These are phyloP conservation scores for Podila horticola DNA, from an alignment of 192 early-diverging fungal species.

Conservation along the genomic window DNA sequence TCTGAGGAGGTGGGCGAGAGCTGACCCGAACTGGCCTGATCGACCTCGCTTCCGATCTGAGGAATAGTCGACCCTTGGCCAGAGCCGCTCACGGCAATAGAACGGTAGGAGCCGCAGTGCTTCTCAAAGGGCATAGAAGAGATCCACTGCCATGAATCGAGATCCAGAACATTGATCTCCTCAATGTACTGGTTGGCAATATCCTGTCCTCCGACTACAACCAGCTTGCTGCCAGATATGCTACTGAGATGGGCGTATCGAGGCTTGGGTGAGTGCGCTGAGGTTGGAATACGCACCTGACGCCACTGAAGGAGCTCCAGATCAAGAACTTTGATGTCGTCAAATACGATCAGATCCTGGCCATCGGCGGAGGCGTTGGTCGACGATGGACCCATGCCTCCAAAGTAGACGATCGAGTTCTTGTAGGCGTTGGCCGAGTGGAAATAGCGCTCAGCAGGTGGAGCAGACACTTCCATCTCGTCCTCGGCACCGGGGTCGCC, in stretches of 20 bases:
- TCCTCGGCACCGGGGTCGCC: conserved; percentile 50
- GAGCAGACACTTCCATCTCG: conserved; percentile 33
- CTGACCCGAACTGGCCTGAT: not conserved
- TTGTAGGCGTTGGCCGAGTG: conserved; percentile 74
- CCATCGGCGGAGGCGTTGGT: conserved; percentile 41
- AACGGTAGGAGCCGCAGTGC: conserved; percentile 77
- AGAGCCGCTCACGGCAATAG: conserved; percentile 68
- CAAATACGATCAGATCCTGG: conserved; percentile 65
- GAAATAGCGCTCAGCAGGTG: conserved; percentile 72
- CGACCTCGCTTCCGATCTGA: conserved; percentile 40
- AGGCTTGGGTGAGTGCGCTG: conserved; percentile 63
- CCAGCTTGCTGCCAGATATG: conserved; percentile 62
- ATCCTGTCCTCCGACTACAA: conserved; percentile 80
- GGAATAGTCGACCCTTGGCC: conserved; percentile 41
- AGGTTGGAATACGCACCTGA: conserved; percentile 47
- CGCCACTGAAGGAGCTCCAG: conserved; percentile 65
- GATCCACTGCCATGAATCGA: conserved; percentile 68
- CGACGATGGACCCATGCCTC: conserved; percentile 77
- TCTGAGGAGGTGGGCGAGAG: conserved; percentile 23
- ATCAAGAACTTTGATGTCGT: conserved; percentile 74
- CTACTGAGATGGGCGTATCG: conserved; percentile 78
- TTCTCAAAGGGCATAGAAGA: conserved; percentile 67
- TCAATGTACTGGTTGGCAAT: conserved; percentile 76
- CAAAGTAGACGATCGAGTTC: conserved; percentile 73
- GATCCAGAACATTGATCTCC: conserved; percentile 75